These are phyloP conservation scores for Trichoderma atroviride DNA, from an alignment of 2,329 filamentous ascomycete species.

Conservation along the genomic window DNA sequence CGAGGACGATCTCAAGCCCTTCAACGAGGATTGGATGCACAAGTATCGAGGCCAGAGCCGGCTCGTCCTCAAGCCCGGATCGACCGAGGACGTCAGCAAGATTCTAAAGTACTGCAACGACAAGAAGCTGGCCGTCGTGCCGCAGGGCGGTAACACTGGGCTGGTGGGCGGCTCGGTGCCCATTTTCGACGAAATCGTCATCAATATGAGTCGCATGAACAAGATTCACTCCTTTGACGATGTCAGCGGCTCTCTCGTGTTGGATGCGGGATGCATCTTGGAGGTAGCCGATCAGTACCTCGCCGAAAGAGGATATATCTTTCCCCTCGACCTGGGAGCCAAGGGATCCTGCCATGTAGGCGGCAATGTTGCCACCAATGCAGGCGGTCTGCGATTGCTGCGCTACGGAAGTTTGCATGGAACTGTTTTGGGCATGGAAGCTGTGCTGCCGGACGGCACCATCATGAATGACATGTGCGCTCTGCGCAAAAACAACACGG, in stretches of 20 bases:
- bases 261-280: slow-evolving; percentile 87
- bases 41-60: slow-evolving; percentile 92
- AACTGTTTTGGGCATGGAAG: slow-evolving; percentile 88
- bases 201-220: slow-evolving; percentile 91
- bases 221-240: slow-evolving; percentile 89
- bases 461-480: slow-evolving; percentile 86
- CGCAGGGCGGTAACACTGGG: slow-evolving; percentile 95
- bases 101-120: slow-evolving; percentile 95
- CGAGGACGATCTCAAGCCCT: slow-evolving; percentile 78
- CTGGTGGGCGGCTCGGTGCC: slow-evolving; percentile 94
- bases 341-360: slow-evolving; percentile 97
- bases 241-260: slow-evolving; percentile 85
- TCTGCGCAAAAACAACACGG: slow-evolving; percentile 97
- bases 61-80: slow-evolving; percentile 82
- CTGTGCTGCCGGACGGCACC: slow-evolving; percentile 89
- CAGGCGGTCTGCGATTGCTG: slow-evolving; percentile 84
- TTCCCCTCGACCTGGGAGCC: slow-evolving; percentile 94
- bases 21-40: slow-evolving; percentile 98
- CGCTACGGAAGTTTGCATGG: slow-evolving; percentile 95
- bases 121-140: slow-evolving; percentile 87
- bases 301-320: slow-evolving; percentile 81
- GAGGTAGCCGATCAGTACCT: slow-evolving; percentile 87
- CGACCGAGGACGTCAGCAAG: slow-evolving; percentile 85
- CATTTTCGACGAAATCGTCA: slow-evolving; percentile 96
- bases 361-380: slow-evolving; percentile 94